These are phyloP conservation scores for Podospora pseudocomata DNA, from an alignment of 495 filamentous ascomycete genomes.

Conservation along the genomic window DNA sequence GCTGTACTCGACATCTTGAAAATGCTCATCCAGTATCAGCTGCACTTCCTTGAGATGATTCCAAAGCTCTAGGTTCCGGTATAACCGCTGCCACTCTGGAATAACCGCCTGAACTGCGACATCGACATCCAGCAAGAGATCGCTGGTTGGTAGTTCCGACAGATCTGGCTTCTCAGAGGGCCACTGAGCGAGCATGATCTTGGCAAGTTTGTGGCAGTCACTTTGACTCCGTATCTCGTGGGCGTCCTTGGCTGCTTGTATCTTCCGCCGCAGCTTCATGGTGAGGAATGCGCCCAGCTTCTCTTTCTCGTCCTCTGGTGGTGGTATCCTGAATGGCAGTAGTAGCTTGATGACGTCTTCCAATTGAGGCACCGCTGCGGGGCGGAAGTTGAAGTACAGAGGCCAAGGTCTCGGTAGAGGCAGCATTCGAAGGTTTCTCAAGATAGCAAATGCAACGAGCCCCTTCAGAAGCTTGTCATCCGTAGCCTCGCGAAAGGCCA, in stretches of 20 bases:
- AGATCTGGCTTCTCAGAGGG: slow-evolving; percentile 27
- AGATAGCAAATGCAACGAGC: slow-evolving; percentile 29
- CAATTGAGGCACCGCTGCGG: slow-evolving; percentile 22
- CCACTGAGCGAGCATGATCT: slow-evolving; percentile 33
- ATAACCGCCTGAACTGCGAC: slow-evolving; percentile 37
- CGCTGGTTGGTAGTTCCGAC: slow-evolving; percentile 6
- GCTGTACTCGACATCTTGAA: slow-evolving; percentile 1
- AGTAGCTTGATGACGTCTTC: slow-evolving; percentile 31
- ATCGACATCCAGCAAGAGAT: slow-evolving; percentile 32
- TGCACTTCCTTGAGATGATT: slow-evolving; percentile 43
- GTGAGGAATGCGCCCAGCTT: slow-evolving; percentile 23
- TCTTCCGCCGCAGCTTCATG: slow-evolving; percentile 25
- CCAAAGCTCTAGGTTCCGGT: slow-evolving; percentile 44
- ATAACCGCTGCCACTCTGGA: slow-evolving; percentile 49
- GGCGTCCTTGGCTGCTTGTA: slow-evolving; percentile 20
- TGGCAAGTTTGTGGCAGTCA: slow-evolving; percentile 30
- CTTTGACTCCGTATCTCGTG: slow-evolving; percentile 25
- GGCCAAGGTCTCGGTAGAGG: slow-evolving; percentile 25
- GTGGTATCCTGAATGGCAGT: slow-evolving; percentile 17
- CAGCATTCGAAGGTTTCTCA: slow-evolving; percentile 28
- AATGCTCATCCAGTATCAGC: slow-evolving; percentile 29
- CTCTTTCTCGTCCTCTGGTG: slow-evolving; percentile 20
- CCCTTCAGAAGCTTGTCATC: slow-evolving; percentile 34
- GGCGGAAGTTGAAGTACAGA: slow-evolving; percentile 33
- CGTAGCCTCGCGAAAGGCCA: slow-evolving; percentile 32